phyloP scores from a whole-genome alignment of 2,329 filamentous ascomycete species.

The Truncatella angustata region DNA sequence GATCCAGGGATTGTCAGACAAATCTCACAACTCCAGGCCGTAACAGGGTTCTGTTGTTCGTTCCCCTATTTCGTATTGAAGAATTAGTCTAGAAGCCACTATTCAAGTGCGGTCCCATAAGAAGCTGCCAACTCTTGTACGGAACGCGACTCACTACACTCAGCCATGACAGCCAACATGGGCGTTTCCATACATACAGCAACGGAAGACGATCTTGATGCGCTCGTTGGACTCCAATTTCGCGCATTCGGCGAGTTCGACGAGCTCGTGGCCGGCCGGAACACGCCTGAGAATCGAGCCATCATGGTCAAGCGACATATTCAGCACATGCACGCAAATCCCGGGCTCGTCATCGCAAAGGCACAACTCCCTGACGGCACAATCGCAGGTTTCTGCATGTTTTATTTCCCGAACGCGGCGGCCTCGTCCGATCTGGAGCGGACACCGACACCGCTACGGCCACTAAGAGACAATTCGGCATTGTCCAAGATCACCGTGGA shows the following conservation, averaged over 20 bases:
- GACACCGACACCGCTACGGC: neutral
- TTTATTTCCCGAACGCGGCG: neutral
- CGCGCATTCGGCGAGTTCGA: neutral
- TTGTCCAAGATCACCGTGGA: neutral
- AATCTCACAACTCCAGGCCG: too few species aligned
- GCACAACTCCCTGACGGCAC: neutral
- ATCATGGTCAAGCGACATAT: conserved; percentile 1
- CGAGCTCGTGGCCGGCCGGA: neutral
- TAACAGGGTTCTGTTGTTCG: too few species aligned
- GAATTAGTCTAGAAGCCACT: neutral
- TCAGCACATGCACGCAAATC: conserved; percentile 1
- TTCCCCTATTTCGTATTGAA: too few species aligned
- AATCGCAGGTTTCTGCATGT: conserved; percentile 1
- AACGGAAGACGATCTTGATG: neutral
- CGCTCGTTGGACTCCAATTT: conserved; percentile 2
- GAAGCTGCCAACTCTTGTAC: neutral
- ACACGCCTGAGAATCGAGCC: neutral
- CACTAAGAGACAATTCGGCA: neutral
- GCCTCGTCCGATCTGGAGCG: neutral
- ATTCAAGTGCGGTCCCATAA: neutral
- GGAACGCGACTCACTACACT: neutral
- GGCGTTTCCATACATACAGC: neutral
- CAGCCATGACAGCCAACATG: neutral
- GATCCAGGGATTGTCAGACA: too few species aligned
- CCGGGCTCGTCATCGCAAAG: neutral